These are phyloP conservation scores for Coniochaeta sp. DNA, from an alignment of 2,329 filamentous ascomycete genomes.

Conservation along the genomic window DNA sequence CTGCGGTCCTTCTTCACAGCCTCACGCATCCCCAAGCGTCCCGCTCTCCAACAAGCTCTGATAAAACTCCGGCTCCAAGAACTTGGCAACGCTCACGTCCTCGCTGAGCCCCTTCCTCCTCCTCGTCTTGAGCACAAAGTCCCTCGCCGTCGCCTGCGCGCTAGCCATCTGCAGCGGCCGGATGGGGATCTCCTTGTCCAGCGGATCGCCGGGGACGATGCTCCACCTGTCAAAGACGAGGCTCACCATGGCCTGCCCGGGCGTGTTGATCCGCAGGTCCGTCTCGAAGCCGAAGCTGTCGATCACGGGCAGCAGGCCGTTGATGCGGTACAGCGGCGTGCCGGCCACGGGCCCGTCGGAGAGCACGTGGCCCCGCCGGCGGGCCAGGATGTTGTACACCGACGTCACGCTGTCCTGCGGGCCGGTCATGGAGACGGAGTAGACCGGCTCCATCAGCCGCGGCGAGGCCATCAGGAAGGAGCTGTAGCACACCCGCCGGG, in stretches of 20 bases:
- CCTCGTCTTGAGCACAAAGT: constrained; percentile 95
- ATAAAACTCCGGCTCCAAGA: constrained; percentile 91
- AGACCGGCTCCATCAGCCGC: constrained; percentile 93
- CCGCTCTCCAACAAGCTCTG: constrained; percentile 82
- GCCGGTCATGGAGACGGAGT: constrained; percentile 86
- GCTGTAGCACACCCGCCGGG: constrained; percentile 86
- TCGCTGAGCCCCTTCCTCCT: constrained; percentile 89
- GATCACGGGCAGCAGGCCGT: constrained; percentile 88
- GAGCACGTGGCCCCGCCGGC: constrained; percentile 84
- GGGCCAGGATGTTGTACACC: constrained; percentile 85
- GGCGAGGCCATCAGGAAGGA: constrained; percentile 97
- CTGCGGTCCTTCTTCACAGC: not conserved
- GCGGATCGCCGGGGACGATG: constrained; percentile 89
- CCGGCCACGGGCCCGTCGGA: constrained; percentile 92
- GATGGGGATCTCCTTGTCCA: constrained; percentile 78
- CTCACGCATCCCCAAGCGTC: constrained; percentile 54
- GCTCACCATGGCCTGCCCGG: constrained; percentile 83
- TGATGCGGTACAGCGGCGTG: constrained; percentile 87
- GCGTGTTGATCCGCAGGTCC: constrained; percentile 89
- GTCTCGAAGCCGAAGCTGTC: constrained; percentile 98
- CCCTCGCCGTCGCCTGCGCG: constrained; percentile 82
- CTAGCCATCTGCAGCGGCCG: constrained; percentile 80
- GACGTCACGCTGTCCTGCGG: constrained; percentile 82
- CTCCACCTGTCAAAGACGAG: constrained; percentile 95
- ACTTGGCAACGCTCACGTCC: constrained; percentile 92